Conservation (phyloP, 495 filamentous ascomycete genomes). For the Trichoderma asperelloides region DNA sequence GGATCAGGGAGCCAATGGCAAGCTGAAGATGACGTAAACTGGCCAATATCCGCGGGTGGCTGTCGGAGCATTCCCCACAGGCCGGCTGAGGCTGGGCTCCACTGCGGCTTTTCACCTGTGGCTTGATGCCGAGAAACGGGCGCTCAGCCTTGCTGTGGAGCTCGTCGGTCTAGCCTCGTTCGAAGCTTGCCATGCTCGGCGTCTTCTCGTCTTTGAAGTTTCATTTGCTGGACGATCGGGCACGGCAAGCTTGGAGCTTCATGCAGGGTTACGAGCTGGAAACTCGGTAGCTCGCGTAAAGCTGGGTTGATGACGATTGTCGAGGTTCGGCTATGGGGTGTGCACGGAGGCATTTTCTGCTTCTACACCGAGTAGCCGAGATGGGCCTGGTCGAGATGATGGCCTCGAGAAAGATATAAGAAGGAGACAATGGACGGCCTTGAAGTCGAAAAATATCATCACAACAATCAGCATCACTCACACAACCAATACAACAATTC, state of each 20-base stretch:
- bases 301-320: no score
- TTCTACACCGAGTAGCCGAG: neutral
- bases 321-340: no score
- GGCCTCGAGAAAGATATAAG: neutral
- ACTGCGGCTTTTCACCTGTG: neutral
- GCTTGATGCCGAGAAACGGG: neutral
- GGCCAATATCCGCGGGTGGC: neutral
- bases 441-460: neutral
- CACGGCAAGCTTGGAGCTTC: no score
- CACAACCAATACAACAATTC: neutral
- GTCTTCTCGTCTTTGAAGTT: neutral
- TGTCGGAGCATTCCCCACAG: neutral
- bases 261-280: no score
- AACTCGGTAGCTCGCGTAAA: no score
- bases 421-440: neutral
- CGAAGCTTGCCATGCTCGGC: neutral
- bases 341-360: neutral
- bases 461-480: neutral
- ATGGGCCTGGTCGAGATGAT: neutral
- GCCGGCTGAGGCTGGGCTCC: neutral
- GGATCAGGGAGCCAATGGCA: neutral
- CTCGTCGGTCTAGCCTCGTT: neutral
- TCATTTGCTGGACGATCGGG: no score
- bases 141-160: constrained; percentile 2
- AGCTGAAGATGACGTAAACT: neutral